A percentile compares a stretch with the other conserved stretches of the same genome.
These are phyloP conservation scores for Incumbomyces lentus DNA, from an alignment of 2,329 filamentous ascomycete species.

Conservation along the genomic window DNA sequence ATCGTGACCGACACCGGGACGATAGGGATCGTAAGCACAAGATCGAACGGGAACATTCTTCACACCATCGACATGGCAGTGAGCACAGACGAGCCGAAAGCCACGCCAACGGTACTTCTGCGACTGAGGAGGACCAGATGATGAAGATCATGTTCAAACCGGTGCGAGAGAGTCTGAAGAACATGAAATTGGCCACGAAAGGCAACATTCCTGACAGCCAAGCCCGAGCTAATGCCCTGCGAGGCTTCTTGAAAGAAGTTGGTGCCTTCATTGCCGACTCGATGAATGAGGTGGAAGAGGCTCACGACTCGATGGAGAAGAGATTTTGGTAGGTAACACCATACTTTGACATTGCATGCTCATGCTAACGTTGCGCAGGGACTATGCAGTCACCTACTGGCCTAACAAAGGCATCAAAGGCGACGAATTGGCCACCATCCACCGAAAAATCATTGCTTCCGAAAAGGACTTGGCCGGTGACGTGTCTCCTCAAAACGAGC, in stretches of 20 bases:
- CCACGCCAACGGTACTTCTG: conserved; percentile 26
- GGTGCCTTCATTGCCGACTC: conserved; percentile 35
- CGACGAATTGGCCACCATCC: conserved; percentile 18
- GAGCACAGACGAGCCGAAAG: conserved; percentile 21
- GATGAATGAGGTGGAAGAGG: conserved; percentile 28
- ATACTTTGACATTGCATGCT: background rate
- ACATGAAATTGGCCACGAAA: conserved; percentile 37
- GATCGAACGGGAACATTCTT: conserved; percentile 12
- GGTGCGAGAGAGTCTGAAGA: conserved; percentile 33
- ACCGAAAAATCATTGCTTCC: conserved; percentile 20
- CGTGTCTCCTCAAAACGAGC: conserved; percentile 18
- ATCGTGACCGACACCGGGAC: conserved; percentile 20
- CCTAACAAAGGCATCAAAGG: conserved; percentile 33
- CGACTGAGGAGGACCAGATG: conserved; percentile 32
- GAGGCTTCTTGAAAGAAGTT: conserved; percentile 34
- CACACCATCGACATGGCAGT: conserved; percentile 18
- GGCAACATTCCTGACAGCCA: conserved; percentile 34
- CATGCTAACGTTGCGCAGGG: conserved; percentile 28
- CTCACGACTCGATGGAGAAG: conserved; percentile 31
- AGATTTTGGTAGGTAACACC: conserved; percentile 33
- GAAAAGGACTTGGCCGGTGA: conserved; percentile 20
- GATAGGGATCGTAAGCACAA: conserved; percentile 20
- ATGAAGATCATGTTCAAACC: conserved; percentile 37
- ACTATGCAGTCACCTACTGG: conserved; percentile 38
- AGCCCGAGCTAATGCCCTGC: conserved; percentile 34